A percentile compares a stretch with the other conserved stretches of the same genome.
Conservation (phyloP, 495 filamentous ascomycete genomes). For the Chaetomidium leptoderma region DNA sequence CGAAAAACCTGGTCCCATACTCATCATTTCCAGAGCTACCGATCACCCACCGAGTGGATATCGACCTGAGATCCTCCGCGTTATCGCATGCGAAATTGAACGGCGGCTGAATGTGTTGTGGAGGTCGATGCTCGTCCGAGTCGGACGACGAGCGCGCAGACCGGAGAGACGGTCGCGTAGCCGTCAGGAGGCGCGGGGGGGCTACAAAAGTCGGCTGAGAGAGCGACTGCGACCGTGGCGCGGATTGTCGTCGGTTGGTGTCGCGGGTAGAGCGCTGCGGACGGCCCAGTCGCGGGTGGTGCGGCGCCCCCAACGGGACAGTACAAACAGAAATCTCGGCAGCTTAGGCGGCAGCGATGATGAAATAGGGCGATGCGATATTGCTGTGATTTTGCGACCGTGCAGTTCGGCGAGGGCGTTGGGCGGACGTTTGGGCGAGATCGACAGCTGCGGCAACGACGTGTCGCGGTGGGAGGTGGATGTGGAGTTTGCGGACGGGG, state of each 20-base stretch:
- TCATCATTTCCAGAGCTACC: slow-evolving; percentile 55
- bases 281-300: slow-evolving; percentile 2
- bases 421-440: slow-evolving; percentile 22
- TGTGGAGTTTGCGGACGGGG: slow-evolving; percentile 36
- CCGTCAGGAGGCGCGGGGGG: slow-evolving; percentile 3
- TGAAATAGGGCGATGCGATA: slow-evolving; percentile 1
- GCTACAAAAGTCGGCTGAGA: background rate
- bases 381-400: background rate
- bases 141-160: slow-evolving; percentile 5
- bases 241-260: slow-evolving; percentile 8
- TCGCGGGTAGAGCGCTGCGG: slow-evolving; percentile 1
- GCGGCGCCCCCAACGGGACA: slow-evolving; percentile 9
- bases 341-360: background rate
- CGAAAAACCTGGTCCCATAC: slow-evolving; percentile 65
- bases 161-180: slow-evolving; percentile 16
- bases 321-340: background rate
- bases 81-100: slow-evolving; percentile 44
- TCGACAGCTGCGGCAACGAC: slow-evolving; percentile 26
- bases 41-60: slow-evolving; percentile 51
- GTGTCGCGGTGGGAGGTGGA: slow-evolving; percentile 33
- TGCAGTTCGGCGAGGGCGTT: slow-evolving; percentile 7
- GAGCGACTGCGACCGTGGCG: slow-evolving; percentile 18
- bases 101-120: slow-evolving; percentile 5
- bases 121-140: background rate
- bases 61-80: slow-evolving; percentile 35